Base-by-base conservation (phyloP, 345 rosid genomes). In the Euphorbia pulcherrima region DNA sequence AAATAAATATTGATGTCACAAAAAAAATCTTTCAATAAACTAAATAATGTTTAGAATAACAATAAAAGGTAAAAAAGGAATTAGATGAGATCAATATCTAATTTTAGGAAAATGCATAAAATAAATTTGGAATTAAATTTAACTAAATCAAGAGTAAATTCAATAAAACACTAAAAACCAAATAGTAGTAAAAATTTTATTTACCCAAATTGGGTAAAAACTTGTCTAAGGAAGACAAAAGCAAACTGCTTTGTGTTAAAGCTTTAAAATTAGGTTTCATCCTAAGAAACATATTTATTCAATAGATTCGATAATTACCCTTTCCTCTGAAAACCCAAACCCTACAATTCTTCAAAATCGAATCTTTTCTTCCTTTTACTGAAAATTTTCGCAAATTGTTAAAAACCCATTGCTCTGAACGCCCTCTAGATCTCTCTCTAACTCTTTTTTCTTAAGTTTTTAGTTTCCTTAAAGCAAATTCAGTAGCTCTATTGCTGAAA, bases 271-370 rank as follows among this genome's bases (percentile, higher is more conserved):
- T 39, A 71, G 68, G 82, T 72, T 70, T 26, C 73, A 69, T 78
- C 72, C 47, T 53, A 24, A 12, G 37, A 27, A 74, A 35, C 60
- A 61, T 51, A 33, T 58, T 16, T 16, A 3, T 6, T 23, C n/a
- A n/a, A n/a, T 33, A 33, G 37, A 33, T 33, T 33, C 37, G 7
- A n/a, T n/a, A n/a, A n/a, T n/a, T n/a, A n/a, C n/a, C n/a, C n/a
- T 35, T 40, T 50, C 79, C 40, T 60, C 37, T 39, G 4, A 67
- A 69, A 72, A 66, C 81, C 79, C 73, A 69, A 72, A 66, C 81
- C 79, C 73, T 77, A 64, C 52, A 37, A 39, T 40, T 56, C 58
- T 67, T 71, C 53, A 71, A 65, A 72, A 68, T 58, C 62, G 35
- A 59, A 71, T 58, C 69, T 74, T 76, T 65, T 29, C 37, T 13